Percentiles rank a stretch among this genome's conserved stretches.
Conservation (phyloP, 2,329 filamentous ascomycete species). For the Pezicula carpinea region DNA sequence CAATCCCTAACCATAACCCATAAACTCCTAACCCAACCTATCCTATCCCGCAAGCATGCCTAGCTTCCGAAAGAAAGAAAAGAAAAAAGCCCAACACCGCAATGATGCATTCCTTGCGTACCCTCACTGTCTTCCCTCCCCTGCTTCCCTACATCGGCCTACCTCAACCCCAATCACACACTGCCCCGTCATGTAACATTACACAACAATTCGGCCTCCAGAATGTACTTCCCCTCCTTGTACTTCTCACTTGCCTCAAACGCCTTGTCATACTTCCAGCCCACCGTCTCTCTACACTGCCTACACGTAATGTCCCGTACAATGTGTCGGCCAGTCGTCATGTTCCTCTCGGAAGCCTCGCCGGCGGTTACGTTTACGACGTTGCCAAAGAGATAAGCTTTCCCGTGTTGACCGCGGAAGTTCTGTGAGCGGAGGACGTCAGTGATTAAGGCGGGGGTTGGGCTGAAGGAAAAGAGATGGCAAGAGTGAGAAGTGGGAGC, state of each 20-base stretch:
- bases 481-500: no score
- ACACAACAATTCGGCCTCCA: slow-evolving; percentile 86
- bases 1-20: neutral
- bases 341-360: slow-evolving; percentile 88
- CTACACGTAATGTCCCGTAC: slow-evolving; percentile 90
- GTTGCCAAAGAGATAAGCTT: slow-evolving; percentile 91
- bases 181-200: slow-evolving; percentile 51
- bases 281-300: slow-evolving; percentile 87
- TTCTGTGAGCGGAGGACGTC: slow-evolving; percentile 52
- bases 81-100: neutral
- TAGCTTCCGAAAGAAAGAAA: neutral
- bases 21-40: neutral
- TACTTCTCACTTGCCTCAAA: slow-evolving; percentile 92
- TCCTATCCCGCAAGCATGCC: neutral
- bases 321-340: slow-evolving; percentile 94
- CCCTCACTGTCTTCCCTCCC: neutral
- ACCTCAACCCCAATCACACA: no score
- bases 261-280: slow-evolving; percentile 99
- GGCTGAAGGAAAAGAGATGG: slow-evolving; percentile 4
- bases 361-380: slow-evolving; percentile 87
- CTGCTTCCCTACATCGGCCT: neutral
- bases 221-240: slow-evolving; percentile 97
- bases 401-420: slow-evolving; percentile 96
- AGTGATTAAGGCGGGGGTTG: slow-evolving; percentile 2
- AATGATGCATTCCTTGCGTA: neutral